Conservation (phyloP, 2,329 filamentous ascomycete species). For the Dactylonectria macrodidyma region DNA sequence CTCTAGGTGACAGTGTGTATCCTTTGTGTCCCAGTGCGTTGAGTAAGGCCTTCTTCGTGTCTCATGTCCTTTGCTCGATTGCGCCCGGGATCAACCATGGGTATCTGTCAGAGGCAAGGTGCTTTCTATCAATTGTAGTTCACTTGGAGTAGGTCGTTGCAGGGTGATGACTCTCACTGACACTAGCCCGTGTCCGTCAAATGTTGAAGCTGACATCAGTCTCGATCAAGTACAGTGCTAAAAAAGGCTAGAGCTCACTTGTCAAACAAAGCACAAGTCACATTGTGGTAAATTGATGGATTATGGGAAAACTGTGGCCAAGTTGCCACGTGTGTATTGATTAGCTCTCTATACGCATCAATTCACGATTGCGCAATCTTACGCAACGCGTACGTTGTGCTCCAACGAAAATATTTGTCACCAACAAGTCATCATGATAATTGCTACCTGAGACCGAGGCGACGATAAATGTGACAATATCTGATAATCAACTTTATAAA, state of each 20-base stretch:
- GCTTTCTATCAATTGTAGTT: too few species aligned
- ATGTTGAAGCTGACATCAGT: slow-evolving; percentile 4
- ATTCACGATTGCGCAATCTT: neutral
- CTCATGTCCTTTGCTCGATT: neutral
- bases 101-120: neutral
- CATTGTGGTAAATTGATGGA: neutral
- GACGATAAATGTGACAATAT: neutral
- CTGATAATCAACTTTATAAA: neutral
- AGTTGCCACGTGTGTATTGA: too few species aligned
- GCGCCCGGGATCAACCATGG: neutral
- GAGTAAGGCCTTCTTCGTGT: neutral
- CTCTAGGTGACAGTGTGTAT: neutral
- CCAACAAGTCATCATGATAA: neutral
- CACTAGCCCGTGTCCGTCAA: slow-evolving; percentile 4
- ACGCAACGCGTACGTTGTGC: neutral
- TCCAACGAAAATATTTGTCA: neutral
- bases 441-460: neutral
- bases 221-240: slow-evolving; percentile 15
- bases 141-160: neutral
- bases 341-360: too few species aligned
- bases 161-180: neutral
- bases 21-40: neutral
- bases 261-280: neutral
- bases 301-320: neutral
- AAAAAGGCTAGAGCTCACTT: neutral